A percentile compares a stretch with the other conserved stretches of the same genome.
Conservation (phyloP, 208 protist genomes). For the Phytomonas sp. region DNA sequence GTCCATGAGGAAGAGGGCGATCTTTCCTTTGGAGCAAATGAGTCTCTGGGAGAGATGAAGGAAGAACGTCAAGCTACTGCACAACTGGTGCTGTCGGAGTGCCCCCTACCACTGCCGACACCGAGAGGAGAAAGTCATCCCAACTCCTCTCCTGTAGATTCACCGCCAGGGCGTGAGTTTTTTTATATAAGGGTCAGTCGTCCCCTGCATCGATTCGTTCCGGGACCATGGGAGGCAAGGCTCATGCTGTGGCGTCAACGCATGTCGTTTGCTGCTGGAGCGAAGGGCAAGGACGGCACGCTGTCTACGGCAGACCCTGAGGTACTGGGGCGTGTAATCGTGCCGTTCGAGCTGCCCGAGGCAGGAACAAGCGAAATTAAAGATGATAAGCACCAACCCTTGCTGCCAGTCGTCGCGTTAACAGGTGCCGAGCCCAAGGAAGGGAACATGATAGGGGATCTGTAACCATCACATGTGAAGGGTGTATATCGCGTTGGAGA, state of each 20-base stretch:
- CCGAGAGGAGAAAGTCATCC: neutral
- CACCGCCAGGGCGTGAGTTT: neutral
- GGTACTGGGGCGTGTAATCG: constrained; percentile 43
- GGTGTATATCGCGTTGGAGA: neutral
- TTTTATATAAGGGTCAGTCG: constrained; percentile 40
- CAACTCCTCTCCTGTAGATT: neutral
- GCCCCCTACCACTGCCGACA: constrained; percentile 18
- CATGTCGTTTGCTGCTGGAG: neutral
- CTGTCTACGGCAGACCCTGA: constrained; percentile 21
- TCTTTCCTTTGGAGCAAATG: constrained; percentile 13
- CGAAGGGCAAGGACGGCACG: neutral
- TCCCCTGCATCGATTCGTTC: constrained; percentile 45
- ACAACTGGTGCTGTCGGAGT: constrained; percentile 15
- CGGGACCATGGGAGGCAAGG: constrained; percentile 42
- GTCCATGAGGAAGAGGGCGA: constrained; percentile 21
- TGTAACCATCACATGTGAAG: neutral
- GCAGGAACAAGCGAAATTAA: neutral
- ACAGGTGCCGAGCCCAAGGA: neutral
- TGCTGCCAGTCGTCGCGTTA: neutral
- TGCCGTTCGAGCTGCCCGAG: constrained; percentile 43
- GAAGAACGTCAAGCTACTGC: neutral
- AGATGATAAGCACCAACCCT: neutral
- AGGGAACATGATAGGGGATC: neutral
- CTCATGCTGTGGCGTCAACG: constrained; percentile 49
- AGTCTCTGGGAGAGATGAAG: constrained; percentile 6